A percentile compares a stretch with the other conserved stretches of the same genome.
Evolutionary conservation across 257 asterid genomes (phyloP).

Genomic region (Solanum verrucosum): DNA sequence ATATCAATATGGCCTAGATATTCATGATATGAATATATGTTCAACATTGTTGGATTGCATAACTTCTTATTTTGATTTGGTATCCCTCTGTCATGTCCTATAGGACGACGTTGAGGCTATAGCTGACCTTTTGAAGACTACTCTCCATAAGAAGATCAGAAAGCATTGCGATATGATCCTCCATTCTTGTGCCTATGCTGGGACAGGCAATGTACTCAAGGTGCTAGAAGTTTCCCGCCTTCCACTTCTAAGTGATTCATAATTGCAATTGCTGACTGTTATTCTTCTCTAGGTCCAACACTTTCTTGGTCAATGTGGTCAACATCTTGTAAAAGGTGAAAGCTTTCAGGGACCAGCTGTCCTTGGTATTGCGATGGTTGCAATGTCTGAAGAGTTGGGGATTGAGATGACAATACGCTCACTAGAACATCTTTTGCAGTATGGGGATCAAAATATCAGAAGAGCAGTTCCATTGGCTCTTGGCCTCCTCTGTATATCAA

Average conservation of each 20-base stretch:
- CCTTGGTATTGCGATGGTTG: constrained; percentile 96
- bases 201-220: constrained; percentile 94
- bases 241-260: background rate
- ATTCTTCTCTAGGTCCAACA: constrained; percentile 67
- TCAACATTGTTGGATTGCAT: background rate
- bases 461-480: constrained; percentile 92
- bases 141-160: constrained; percentile 72
- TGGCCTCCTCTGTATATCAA: constrained; percentile 89
- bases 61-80: background rate
- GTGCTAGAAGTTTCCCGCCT: constrained; percentile 14
- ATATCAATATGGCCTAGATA: background rate
- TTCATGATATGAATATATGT: background rate
- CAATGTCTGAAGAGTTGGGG: constrained; percentile 97
- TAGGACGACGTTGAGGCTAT: constrained; percentile 89
- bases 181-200: constrained; percentile 93
- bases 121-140: constrained; percentile 77
- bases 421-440: constrained; percentile 89
- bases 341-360: constrained; percentile 90
- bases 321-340: constrained; percentile 84
- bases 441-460: constrained; percentile 85
- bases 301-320: constrained; percentile 87
- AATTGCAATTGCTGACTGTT: constrained; percentile 7
- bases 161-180: constrained; percentile 80
- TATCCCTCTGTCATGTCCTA: constrained; percentile 6
- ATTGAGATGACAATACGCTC: constrained; percentile 97